Evolutionary conservation across 1,284 basidiomycete genomes (phyloP).

Genomic region (Marasmius tenuissimus): DNA sequence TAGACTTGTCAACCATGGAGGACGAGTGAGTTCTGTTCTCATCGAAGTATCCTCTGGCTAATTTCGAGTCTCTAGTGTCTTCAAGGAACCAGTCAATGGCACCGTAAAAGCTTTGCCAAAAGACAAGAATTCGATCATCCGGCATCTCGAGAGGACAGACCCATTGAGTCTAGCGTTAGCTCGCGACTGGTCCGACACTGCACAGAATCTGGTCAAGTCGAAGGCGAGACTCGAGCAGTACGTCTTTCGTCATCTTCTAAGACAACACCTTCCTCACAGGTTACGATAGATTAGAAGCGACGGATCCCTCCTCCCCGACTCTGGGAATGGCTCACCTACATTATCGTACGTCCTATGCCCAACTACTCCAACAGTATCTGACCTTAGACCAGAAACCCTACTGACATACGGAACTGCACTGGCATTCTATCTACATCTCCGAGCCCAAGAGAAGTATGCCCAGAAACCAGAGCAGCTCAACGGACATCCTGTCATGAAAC

Average conservation of each 20-base stretch:
- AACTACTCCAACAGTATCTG: slow-evolving; percentile 5
- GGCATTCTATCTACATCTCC: slow-evolving; percentile 91
- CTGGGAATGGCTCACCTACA: slow-evolving; percentile 74
- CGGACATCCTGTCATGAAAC: slow-evolving; percentile 77
- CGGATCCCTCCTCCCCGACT: slow-evolving; percentile 47
- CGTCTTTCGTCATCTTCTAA: slow-evolving; percentile 22
- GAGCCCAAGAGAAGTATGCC: slow-evolving; percentile 65
- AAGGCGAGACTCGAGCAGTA: slow-evolving; percentile 59
- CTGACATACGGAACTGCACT: slow-evolving; percentile 90
- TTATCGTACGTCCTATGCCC: slow-evolving; percentile 56
- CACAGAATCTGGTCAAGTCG: slow-evolving; percentile 51
- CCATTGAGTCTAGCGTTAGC: slow-evolving; percentile 79
- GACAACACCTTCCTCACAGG: not conserved
- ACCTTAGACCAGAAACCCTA: slow-evolving; percentile 65
- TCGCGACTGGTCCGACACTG: slow-evolving; percentile 74
- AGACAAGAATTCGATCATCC: slow-evolving; percentile 66
- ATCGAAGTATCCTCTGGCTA: not conserved
- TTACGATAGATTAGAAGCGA: slow-evolving; percentile 43
- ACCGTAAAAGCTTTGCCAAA: slow-evolving; percentile 38
- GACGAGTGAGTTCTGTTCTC: slow-evolving; percentile 40
- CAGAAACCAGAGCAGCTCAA: slow-evolving; percentile 65
- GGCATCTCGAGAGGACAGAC: slow-evolving; percentile 76
- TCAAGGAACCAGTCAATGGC: slow-evolving; percentile 33
- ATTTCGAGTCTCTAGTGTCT: slow-evolving; percentile 22
- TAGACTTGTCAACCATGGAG: slow-evolving; percentile 39